Percentiles rank a stretch among this genome's conserved stretches.
Evolutionary conservation across 176 grass and related monocot genomes (phyloP).

Genomic region (Cenchrus fungigraminus): DNA sequence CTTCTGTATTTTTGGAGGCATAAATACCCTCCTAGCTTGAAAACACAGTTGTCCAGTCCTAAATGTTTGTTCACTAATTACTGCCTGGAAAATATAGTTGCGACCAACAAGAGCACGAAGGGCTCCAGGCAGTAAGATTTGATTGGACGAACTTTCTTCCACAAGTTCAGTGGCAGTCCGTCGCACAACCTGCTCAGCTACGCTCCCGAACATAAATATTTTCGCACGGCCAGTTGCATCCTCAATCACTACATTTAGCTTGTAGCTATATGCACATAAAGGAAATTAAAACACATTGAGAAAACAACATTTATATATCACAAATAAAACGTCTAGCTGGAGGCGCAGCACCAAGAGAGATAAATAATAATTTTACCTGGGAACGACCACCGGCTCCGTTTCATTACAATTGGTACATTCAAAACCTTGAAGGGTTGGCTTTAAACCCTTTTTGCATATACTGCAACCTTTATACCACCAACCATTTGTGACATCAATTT

Average conservation of each 20-base stretch:
- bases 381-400: not conserved
- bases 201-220: constrained; percentile 4
- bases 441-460: not conserved
- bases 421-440: constrained; percentile 3
- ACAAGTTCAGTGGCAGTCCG: not conserved
- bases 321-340: not conserved
- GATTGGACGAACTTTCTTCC: not conserved
- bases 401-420: not conserved
- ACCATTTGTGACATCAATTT: constrained; percentile 10
- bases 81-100: not conserved
- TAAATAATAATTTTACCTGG: not conserved
- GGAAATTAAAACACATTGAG: not conserved
- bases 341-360: not conserved
- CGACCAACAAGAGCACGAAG: not conserved
- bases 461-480: constrained; percentile 13
- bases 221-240: not conserved
- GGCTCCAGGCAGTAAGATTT: not conserved
- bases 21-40: not conserved
- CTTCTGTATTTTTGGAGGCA: not conserved
- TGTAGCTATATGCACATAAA: not conserved
- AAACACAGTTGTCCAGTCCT: not conserved
- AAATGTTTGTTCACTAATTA: constrained; percentile 3
- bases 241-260: not conserved
- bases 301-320: not conserved
- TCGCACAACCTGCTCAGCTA: not conserved